Percentiles rank a stretch among this genome's conserved stretches.
phyloP scores from a whole-genome alignment of 768 basidiomycete species.

The Pisolithus marmoratus region DNA sequence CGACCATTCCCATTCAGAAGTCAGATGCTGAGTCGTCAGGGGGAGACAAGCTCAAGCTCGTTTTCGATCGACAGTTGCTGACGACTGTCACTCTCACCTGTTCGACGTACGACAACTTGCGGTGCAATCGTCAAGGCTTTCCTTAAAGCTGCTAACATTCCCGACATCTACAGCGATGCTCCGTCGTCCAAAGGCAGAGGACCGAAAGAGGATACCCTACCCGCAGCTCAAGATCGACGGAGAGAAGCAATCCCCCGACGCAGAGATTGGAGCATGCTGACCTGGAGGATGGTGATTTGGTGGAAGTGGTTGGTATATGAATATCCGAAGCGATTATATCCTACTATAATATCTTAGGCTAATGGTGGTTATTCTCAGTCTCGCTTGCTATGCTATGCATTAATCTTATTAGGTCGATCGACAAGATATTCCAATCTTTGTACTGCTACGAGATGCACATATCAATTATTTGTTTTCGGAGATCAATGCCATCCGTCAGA shows the following conservation, averaged over 20 bases:
- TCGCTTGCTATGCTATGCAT: background rate
- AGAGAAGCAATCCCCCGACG: conserved; percentile 55
- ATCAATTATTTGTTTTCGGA: background rate
- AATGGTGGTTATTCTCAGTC: background rate
- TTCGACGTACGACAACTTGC: conserved; percentile 71
- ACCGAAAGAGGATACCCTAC: conserved; percentile 15
- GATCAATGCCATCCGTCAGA: conserved; percentile 39
- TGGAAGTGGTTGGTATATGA: conserved; percentile 64
- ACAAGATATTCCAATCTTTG: background rate
- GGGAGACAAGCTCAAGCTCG: conserved; percentile 56
- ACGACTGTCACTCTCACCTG: conserved; percentile 55
- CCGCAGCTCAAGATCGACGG: conserved; percentile 59
- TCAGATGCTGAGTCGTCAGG: conserved; percentile 33
- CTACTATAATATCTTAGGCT: too few species aligned
- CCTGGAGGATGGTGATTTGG: conserved; percentile 74
- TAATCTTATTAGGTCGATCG: background rate
- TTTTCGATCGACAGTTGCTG: conserved; percentile 52
- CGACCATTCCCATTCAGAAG: conserved; percentile 8
- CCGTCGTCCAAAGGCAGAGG: conserved; percentile 33
- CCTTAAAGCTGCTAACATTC: conserved; percentile 60
- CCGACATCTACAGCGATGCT: conserved; percentile 42
- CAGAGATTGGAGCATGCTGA: conserved; percentile 62
- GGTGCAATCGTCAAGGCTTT: conserved; percentile 72
- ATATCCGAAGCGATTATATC: background rate
- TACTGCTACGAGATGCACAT: background rate